Evolutionary conservation across 306 rosid species (phyloP).

Genomic region (Prunus salicina): DNA sequence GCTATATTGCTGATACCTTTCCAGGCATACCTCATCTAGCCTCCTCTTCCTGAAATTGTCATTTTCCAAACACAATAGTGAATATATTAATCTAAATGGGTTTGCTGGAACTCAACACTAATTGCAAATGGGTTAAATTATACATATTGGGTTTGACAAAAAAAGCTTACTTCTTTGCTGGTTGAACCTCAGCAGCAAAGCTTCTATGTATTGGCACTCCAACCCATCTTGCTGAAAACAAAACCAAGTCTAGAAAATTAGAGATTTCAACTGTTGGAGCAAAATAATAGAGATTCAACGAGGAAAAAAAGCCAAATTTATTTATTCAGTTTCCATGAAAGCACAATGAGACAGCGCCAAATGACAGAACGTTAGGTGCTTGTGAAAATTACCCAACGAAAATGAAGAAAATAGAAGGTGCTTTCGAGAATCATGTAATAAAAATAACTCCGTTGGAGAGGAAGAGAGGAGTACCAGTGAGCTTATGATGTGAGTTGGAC

Average conservation of each 20-base stretch:
- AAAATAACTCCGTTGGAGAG: neutral
- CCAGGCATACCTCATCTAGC: slow-evolving; percentile 81
- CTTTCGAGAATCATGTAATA: neutral
- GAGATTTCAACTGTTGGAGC: slow-evolving; percentile 1
- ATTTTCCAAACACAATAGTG: slow-evolving; percentile 7
- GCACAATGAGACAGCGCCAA: neutral
- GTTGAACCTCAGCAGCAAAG: slow-evolving; percentile 52
- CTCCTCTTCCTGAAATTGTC: slow-evolving; percentile 56
- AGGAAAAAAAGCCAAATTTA: neutral
- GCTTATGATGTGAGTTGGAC: slow-evolving; percentile 19
- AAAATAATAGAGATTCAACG: neutral
- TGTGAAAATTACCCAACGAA: slow-evolving; percentile 11
- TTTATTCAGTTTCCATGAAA: neutral
- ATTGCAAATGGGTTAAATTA: neutral
- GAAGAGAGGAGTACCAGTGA: slow-evolving; percentile 20
- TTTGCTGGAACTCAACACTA: neutral
- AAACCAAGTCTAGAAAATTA: neutral
- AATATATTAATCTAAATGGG: neutral
- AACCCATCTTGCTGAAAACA: slow-evolving; percentile 39
- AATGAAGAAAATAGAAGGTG: neutral
- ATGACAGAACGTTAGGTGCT: neutral
- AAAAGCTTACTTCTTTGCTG: slow-evolving; percentile 56
- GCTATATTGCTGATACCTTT: slow-evolving; percentile 77
- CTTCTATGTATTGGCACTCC: slow-evolving; percentile 39
- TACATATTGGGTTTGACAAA: neutral